These are phyloP conservation scores for Penicillium sp. DNA, from an alignment of 2,329 filamentous ascomycete species.

Conservation along the genomic window DNA sequence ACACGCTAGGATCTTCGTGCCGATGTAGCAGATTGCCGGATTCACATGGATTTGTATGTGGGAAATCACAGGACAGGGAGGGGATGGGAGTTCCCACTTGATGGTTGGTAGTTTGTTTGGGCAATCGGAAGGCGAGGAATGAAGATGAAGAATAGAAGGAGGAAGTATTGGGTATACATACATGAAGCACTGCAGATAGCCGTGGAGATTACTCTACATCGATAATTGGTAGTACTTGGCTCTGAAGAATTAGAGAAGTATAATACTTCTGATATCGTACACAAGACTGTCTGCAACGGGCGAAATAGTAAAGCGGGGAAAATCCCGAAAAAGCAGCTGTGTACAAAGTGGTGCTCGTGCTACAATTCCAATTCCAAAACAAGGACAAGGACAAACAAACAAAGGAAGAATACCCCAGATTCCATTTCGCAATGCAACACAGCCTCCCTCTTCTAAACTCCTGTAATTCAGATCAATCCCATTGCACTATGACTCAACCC, in stretches of 20 bases:
- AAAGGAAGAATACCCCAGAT: neutral
- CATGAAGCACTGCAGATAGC: neutral
- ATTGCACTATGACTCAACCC: constrained; percentile 52
- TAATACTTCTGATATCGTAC: constrained; percentile 1
- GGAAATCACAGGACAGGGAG: constrained; percentile 9
- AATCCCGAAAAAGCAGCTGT: neutral
- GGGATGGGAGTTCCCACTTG: neutral
- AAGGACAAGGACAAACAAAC: neutral
- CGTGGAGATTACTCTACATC: neutral
- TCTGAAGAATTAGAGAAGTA: neutral
- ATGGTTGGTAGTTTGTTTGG: neutral
- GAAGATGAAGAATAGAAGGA: neutral
- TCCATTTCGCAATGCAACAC: neutral
- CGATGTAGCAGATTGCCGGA: too few species aligned
- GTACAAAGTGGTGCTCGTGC: neutral
- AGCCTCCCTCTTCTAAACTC: neutral
- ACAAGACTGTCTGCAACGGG: neutral
- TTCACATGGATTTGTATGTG: neutral
- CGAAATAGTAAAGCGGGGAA: neutral
- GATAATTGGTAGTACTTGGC: too few species aligned
- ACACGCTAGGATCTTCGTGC: too few species aligned
- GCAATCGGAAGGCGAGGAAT: neutral
- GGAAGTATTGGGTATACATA: neutral
- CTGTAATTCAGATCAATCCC: neutral
- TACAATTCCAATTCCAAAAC: constrained; percentile 1